Conservation (phyloP, 2,329 filamentous ascomycete genomes). For the Colletotrichum musae region DNA sequence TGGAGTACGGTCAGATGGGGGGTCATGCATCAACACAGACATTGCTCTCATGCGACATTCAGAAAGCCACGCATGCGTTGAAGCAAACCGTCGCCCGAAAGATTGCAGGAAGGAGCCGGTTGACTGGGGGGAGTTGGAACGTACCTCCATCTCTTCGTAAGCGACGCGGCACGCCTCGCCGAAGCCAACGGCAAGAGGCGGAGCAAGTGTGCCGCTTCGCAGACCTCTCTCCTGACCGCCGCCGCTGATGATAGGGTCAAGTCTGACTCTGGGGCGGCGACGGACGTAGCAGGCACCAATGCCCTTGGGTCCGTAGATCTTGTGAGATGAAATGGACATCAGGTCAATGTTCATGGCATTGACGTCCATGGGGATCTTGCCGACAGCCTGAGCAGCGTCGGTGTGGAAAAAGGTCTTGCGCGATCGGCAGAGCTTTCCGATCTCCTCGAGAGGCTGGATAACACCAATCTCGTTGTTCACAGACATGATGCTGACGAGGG, state of each 20-base stretch:
- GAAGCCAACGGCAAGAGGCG: slow-evolving; percentile 90
- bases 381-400: slow-evolving; percentile 96
- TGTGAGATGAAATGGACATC: slow-evolving; percentile 99
- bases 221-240: slow-evolving; percentile 97
- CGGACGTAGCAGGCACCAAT: slow-evolving; percentile 97
- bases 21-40: slow-evolving; percentile 75
- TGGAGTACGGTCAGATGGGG: slow-evolving; percentile 69
- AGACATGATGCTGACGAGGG: slow-evolving; percentile 96
- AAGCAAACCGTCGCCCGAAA: slow-evolving; percentile 81
- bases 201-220: slow-evolving; percentile 93
- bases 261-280: slow-evolving; percentile 89
- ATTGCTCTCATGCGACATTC: slow-evolving; percentile 67
- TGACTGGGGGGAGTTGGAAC: slow-evolving; percentile 53
- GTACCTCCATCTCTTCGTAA: slow-evolving; percentile 89
- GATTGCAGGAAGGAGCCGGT: slow-evolving; percentile 39
- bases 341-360: slow-evolving; percentile 98
- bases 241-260: slow-evolving; percentile 96
- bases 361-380: slow-evolving; percentile 96
- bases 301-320: slow-evolving; percentile 98
- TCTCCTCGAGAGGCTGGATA: slow-evolving; percentile 95
- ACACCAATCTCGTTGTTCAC: slow-evolving; percentile 99
- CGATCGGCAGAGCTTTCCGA: slow-evolving; percentile 89
- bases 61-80: slow-evolving; percentile 92
- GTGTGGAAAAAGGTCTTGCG: slow-evolving; percentile 99
- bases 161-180: slow-evolving; percentile 96